Percentiles rank a stretch among this genome's conserved stretches.
Evolutionary conservation across 148 eudicot genomes (phyloP).

Genomic region (Persicaria tinctoria): DNA sequence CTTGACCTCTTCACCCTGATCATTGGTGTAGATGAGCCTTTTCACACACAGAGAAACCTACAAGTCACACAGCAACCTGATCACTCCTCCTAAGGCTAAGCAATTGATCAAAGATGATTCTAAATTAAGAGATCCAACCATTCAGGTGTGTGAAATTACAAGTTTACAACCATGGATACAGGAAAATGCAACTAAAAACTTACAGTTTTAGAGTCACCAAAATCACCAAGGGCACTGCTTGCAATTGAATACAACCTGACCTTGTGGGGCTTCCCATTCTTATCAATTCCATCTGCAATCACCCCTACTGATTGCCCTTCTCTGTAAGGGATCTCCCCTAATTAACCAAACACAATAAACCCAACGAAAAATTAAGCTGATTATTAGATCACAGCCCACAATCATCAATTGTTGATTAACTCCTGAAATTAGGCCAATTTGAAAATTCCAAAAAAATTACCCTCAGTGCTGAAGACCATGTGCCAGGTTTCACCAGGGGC

Average conservation of each 20-base stretch:
- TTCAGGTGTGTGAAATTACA: background rate
- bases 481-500: conserved; percentile 99
- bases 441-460: conserved; percentile 23
- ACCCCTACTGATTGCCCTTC: conserved; percentile 98
- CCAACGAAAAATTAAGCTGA: background rate
- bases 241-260: conserved; percentile 95
- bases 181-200: conserved; percentile 17
- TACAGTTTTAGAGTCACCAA: conserved; percentile 96
- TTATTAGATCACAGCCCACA: background rate
- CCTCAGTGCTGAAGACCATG: conserved; percentile 92
- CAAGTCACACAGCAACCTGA: conserved; percentile 15
- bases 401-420: background rate
- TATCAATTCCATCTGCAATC: conserved; percentile 90
- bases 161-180: background rate
- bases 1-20: conserved; percentile 76
- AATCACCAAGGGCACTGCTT: conserved; percentile 97
- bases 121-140: background rate
- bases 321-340: conserved; percentile 93
- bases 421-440: background rate
- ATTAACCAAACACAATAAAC: conserved; percentile 1
- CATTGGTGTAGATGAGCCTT: conserved; percentile 95
- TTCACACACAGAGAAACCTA: conserved; percentile 99
- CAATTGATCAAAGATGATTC: background rate
- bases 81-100: background rate
- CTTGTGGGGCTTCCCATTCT: conserved; percentile 98